Conservation (phyloP, 768 basidiomycete species). For the Amanita brunnescens region DNA sequence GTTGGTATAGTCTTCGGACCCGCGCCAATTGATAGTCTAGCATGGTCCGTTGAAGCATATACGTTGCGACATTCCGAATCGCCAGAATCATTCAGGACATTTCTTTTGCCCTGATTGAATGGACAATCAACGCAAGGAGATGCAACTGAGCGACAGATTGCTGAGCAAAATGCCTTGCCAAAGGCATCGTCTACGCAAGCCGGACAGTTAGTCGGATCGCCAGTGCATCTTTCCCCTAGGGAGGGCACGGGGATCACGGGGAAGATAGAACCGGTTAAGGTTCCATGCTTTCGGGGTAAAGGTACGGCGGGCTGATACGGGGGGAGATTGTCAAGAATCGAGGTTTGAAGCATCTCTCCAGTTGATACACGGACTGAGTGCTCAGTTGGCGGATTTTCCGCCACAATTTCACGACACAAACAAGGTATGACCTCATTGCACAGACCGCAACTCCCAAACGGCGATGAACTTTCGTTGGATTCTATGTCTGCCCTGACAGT, state of each 20-base stretch:
- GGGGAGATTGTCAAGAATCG: slow-evolving; percentile 70
- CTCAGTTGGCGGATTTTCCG: slow-evolving; percentile 29
- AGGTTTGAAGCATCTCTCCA: slow-evolving; percentile 17
- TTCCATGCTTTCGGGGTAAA: slow-evolving; percentile 48
- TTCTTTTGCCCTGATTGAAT: slow-evolving; percentile 14
- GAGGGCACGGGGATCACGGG: slow-evolving; percentile 28
- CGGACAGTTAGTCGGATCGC: slow-evolving; percentile 78
- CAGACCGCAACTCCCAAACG: slow-evolving; percentile 59
- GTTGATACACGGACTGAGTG: not conserved
- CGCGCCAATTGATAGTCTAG: slow-evolving; percentile 8
- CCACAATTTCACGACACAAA: slow-evolving; percentile 63
- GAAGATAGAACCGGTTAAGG: slow-evolving; percentile 43
- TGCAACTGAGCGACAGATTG: slow-evolving; percentile 56
- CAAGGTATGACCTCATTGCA: slow-evolving; percentile 66
- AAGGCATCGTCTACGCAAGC: slow-evolving; percentile 84
- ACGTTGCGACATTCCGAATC: slow-evolving; percentile 16
- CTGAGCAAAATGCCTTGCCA: slow-evolving; percentile 81
- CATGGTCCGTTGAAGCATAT: slow-evolving; percentile 15
- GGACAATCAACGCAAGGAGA: slow-evolving; percentile 52
- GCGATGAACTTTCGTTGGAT: slow-evolving; percentile 26
- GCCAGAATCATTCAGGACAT: slow-evolving; percentile 13
- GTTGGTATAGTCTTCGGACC: slow-evolving; percentile 58
- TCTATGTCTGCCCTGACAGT: slow-evolving; percentile 18
- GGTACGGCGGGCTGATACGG: slow-evolving; percentile 79
- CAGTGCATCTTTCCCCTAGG: slow-evolving; percentile 47